These are phyloP conservation scores for Verbena officinalis DNA, from an alignment of 257 asterid species.

Conservation along the genomic window DNA sequence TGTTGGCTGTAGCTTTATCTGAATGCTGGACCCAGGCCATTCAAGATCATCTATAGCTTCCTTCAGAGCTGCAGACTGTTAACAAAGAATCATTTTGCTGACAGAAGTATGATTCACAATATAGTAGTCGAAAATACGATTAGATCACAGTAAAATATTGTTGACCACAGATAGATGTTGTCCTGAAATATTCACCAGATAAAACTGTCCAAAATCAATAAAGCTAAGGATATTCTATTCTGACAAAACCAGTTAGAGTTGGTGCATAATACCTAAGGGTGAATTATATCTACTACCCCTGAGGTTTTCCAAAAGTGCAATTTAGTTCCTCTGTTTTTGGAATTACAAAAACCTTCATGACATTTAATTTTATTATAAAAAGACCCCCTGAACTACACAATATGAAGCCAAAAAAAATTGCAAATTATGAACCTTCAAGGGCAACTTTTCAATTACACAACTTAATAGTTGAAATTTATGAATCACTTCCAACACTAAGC, in stretches of 20 bases:
- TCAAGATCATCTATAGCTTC: slow-evolving; percentile 98
- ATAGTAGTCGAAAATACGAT: neutral
- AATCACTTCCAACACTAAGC: neutral
- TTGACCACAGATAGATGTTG: neutral
- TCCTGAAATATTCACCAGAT: neutral
- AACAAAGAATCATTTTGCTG: slow-evolving; percentile 32
- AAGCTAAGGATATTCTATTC: neutral
- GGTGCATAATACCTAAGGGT: neutral
- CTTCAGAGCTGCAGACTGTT: slow-evolving; percentile 90
- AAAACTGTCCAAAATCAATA: neutral
- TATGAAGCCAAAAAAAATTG: no score
- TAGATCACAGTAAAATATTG: neutral
- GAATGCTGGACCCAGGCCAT: slow-evolving; percentile 96
- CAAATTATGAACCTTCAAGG: neutral
- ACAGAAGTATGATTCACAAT: neutral
- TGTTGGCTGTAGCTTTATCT: slow-evolving; percentile 67
- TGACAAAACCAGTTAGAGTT: neutral
- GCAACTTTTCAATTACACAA: neutral
- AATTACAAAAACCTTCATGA: no score
- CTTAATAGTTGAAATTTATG: neutral
- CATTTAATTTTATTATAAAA: no score
- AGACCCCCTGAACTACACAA: no score
- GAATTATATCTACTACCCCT: no score
- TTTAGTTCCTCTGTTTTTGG: no score
- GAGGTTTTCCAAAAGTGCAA: no score